A percentile compares a stretch with the other conserved stretches of the same genome.
Evolutionary conservation across 345 rosid species (phyloP).

Genomic region (Firmiana major): DNA sequence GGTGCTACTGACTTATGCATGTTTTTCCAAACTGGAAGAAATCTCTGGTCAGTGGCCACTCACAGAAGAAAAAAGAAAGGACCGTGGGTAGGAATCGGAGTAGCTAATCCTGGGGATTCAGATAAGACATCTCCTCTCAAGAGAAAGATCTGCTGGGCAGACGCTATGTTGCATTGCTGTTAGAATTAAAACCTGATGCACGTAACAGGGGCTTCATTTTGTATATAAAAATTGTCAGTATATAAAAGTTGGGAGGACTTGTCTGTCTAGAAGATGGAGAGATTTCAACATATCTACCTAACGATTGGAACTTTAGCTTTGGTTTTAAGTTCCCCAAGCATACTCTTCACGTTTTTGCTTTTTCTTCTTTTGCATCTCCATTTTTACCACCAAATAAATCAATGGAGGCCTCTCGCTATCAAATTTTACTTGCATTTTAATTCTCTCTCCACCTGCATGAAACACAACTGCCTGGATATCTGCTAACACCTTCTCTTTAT

Average conservation of each 20-base stretch:
- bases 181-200: background rate
- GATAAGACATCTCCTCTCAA: background rate
- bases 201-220: background rate
- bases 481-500: background rate
- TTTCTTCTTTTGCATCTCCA: background rate
- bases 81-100: too few species aligned
- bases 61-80: too few species aligned
- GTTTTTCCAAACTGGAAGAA: background rate
- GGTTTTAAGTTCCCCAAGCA: conserved; percentile 41
- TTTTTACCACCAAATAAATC: background rate
- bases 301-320: conserved; percentile 31
- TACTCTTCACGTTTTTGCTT: background rate
- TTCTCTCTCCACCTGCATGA: background rate
- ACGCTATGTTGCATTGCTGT: background rate
- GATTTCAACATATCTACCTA: conserved; percentile 47
- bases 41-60: too few species aligned
- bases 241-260: conserved; percentile 18
- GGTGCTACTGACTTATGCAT: background rate
- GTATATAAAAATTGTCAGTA: background rate
- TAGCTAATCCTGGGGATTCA: background rate
- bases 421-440: background rate
- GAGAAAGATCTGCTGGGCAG: background rate
- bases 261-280: conserved; percentile 36
- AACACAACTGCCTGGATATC: background rate
- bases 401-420: background rate